Conservation (phyloP, 129 eudicot genomes). For the Ambrosia trifida region DNA sequence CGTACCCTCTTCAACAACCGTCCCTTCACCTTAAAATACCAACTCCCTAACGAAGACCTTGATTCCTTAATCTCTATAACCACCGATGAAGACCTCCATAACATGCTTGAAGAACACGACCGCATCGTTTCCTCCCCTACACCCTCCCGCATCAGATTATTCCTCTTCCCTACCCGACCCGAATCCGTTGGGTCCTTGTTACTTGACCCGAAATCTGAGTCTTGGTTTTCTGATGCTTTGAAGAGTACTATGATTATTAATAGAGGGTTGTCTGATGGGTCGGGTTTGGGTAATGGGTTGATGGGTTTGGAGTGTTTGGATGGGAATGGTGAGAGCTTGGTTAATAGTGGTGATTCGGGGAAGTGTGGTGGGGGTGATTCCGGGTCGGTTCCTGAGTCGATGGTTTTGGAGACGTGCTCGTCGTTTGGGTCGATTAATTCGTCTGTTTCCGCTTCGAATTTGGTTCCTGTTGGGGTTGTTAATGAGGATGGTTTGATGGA, state of each 20-base stretch:
- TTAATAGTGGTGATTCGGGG: slow-evolving; percentile 39
- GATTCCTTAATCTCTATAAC: slow-evolving; percentile 71
- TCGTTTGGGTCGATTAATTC: slow-evolving; percentile 80
- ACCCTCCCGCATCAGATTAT: slow-evolving; percentile 65
- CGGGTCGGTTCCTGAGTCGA: slow-evolving; percentile 57
- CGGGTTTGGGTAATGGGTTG: slow-evolving; percentile 44
- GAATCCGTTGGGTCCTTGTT: slow-evolving; percentile 53
- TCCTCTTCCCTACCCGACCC: slow-evolving; percentile 59
- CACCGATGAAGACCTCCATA: slow-evolving; percentile 68
- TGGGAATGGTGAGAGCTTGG: slow-evolving; percentile 38
- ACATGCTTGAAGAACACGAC: slow-evolving; percentile 87
- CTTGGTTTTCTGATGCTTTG: slow-evolving; percentile 81
- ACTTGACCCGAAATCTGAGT: slow-evolving; percentile 62
- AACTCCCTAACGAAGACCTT: slow-evolving; percentile 77
- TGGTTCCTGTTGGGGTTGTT: slow-evolving; percentile 45
- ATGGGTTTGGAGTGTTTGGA: slow-evolving; percentile 40
- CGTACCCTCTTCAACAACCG: slow-evolving; percentile 51
- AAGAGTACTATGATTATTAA: slow-evolving; percentile 59
- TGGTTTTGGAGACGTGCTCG: slow-evolving; percentile 75
- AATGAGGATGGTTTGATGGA: slow-evolving; percentile 50
- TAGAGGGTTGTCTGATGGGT: slow-evolving; percentile 50
- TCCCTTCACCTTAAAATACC: slow-evolving; percentile 69
- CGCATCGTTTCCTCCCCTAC: slow-evolving; percentile 35
- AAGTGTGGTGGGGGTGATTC: slow-evolving; percentile 33
- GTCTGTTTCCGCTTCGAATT: slow-evolving; percentile 54